Conservation (phyloP, 345 rosid genomes). For the Hibiscus syriacus region DNA sequence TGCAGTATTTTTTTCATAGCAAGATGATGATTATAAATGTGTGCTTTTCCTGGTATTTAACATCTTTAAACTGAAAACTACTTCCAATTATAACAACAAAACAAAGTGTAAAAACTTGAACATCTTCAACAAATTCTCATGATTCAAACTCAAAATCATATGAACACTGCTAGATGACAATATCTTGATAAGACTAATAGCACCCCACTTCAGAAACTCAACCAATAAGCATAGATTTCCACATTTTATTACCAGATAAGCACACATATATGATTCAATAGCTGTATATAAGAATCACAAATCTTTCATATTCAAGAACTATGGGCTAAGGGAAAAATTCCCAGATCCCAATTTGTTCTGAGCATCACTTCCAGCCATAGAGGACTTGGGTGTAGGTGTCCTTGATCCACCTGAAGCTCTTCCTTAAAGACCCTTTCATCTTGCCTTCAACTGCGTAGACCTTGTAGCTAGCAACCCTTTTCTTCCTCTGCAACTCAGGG, state of each 20-base stretch:
- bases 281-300: not conserved
- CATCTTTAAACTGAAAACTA: not conserved
- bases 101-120: too few species aligned
- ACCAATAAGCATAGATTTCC: not conserved
- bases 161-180: not conserved
- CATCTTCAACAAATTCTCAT: too few species aligned
- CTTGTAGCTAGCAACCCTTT: conserved; percentile 83
- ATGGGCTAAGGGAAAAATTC: not conserved
- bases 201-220: too few species aligned
- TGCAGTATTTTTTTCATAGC: too few species aligned
- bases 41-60: not conserved
- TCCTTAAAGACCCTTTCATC: conserved; percentile 79
- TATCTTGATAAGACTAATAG: not conserved
- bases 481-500: conserved; percentile 88
- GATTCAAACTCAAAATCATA: not conserved
- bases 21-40: too few species aligned
- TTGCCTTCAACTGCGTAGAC: conserved; percentile 77
- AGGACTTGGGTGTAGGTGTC: conserved; percentile 55
- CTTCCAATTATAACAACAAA: too few species aligned
- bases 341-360: too few species aligned
- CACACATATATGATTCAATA: not conserved
- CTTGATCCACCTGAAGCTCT: conserved; percentile 90
- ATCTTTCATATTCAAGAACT: not conserved
- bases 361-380: conserved; percentile 53
- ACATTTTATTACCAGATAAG: not conserved